A percentile compares a stretch with the other conserved stretches of the same genome.
Conservation (phyloP, 2,329 filamentous ascomycete genomes). For the Davidsoniella virescens region DNA sequence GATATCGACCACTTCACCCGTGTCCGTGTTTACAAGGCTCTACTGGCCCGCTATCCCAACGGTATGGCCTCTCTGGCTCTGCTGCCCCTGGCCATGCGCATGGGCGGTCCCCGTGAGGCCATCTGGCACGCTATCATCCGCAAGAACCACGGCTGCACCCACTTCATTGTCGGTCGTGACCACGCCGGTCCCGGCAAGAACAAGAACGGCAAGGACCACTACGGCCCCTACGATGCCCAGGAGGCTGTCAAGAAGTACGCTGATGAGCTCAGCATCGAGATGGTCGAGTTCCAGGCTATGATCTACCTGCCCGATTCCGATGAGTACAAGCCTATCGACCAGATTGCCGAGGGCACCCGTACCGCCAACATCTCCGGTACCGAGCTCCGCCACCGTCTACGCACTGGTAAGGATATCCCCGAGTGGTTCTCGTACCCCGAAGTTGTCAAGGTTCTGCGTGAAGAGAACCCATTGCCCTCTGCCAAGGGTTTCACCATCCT, state of each 20-base stretch:
- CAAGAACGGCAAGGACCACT: slow-evolving; percentile 91
- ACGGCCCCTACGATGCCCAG: slow-evolving; percentile 95
- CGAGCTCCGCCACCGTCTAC: slow-evolving; percentile 82
- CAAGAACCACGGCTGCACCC: slow-evolving; percentile 97
- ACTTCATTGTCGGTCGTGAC: slow-evolving; percentile 98
- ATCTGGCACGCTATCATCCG: slow-evolving; percentile 99
- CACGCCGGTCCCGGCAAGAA: slow-evolving; percentile 97
- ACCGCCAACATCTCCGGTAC: slow-evolving; percentile 78
- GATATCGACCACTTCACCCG: slow-evolving; percentile 99
- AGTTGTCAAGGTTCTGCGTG: slow-evolving; percentile 87
- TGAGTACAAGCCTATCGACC: slow-evolving; percentile 86
- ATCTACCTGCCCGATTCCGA: slow-evolving; percentile 95
- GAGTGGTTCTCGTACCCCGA: slow-evolving; percentile 99
- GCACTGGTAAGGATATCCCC: slow-evolving; percentile 84
- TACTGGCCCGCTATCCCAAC: slow-evolving; percentile 92
- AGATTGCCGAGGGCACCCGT: slow-evolving; percentile 68
- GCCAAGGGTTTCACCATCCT: slow-evolving; percentile 97
- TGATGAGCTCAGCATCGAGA: slow-evolving; percentile 92
- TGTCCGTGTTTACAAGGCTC: slow-evolving; percentile 94
- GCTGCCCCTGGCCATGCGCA: slow-evolving; percentile 91
- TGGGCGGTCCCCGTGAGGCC: slow-evolving; percentile 94
- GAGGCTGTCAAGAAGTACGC: slow-evolving; percentile 91
- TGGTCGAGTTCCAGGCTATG: slow-evolving; percentile 99
- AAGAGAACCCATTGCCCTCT: slow-evolving; percentile 83
- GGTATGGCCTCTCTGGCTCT: slow-evolving; percentile 96